Evolutionary conservation across 2,329 filamentous ascomycete genomes (phyloP), one percentile per base, ranked within the genome.

Genomic region (Calonectria fujianensis): DNA sequence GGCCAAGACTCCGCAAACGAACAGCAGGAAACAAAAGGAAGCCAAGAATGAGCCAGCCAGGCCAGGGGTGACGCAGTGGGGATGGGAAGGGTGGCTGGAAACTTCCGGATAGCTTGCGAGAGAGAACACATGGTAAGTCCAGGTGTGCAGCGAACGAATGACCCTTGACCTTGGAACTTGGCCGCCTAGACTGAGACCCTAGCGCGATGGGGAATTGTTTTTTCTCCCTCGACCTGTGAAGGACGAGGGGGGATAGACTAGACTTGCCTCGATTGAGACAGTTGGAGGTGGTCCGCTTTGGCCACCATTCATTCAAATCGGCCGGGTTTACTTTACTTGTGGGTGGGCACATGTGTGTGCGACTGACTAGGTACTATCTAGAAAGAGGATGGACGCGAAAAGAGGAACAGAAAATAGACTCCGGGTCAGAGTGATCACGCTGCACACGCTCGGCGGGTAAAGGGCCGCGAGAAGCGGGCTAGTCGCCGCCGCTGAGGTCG

Each of bases 171-270:
- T 63, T 41, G 57, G 32, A n/a, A n/a, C 54, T 13, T 39, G 73
- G 69, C 70, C 73, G 73, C 61, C 24, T 75, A 32, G 52, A 64
- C 69, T 66, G 70, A 63, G 74, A 67, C 74, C 74, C 74, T 75
- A 75, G 74, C 74, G 74, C 57, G 24, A 69, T 69, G 50, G 37
- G 16, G 31, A 54, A 51, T n/a, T 31, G 7, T 37, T 48, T 48
- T n/a, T 31, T n/a, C 37, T 37, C 10, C 32, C 24, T 57, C 10
- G 24, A 29, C 54, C n/a, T 48, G 61, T 63, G 32, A 39, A 20
- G 41, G 72, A 70, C 32, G 59, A 70, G 64, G 57, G 74, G 72
- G 74, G 39, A 24, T 16, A 65, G 29, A 48, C 32, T 18, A 48
- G 61, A 37, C 45, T 51, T 52, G 18, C n/a, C 52, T 37, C 29